These are phyloP conservation scores for Agastache rugosa DNA, from an alignment of 257 asterid species.

Conservation along the genomic window DNA sequence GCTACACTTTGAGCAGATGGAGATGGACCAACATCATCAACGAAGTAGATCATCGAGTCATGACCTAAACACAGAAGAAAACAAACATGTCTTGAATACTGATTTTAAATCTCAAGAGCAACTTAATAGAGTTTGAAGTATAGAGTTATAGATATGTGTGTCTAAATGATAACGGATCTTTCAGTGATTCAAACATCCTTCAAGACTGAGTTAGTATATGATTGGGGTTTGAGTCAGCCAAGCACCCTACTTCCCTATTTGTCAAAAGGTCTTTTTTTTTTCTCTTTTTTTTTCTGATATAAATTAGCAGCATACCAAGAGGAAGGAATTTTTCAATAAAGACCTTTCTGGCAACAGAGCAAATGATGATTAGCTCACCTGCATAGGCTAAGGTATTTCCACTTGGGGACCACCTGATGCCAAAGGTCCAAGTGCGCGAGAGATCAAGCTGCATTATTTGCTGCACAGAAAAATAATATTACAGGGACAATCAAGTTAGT, in stretches of 20 bases:
- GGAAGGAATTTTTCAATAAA: constrained; percentile 24
- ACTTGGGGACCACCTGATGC: constrained; percentile 95
- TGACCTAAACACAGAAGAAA: constrained; percentile 65
- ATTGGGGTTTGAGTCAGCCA: not conserved
- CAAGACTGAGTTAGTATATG: not conserved
- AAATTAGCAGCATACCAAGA: constrained; percentile 17
- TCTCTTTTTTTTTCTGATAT: not conserved
- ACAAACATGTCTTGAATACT: constrained; percentile 15
- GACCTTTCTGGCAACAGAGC: constrained; percentile 24
- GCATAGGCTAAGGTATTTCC: constrained; percentile 92
- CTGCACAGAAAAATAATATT: constrained; percentile 49
- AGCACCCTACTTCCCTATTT: not conserved
- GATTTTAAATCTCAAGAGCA: constrained; percentile 23
- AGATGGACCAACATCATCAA: constrained; percentile 93
- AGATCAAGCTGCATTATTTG: constrained; percentile 99
- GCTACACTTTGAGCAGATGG: constrained; percentile 97
- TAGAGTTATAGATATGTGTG: constrained; percentile 18
- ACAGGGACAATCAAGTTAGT: constrained; percentile 27
- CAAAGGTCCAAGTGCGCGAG: constrained; percentile 93
- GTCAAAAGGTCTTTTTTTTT: not conserved
- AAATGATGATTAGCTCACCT: constrained; percentile 67
- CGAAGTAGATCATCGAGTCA: constrained; percentile 96
- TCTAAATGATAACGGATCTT: not conserved
- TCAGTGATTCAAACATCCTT: constrained; percentile 15
- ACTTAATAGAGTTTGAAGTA: constrained; percentile 6